Base-by-base conservation (phyloP, 1,284 basidiomycete species). In the Boletus hoseneyae region DNA sequence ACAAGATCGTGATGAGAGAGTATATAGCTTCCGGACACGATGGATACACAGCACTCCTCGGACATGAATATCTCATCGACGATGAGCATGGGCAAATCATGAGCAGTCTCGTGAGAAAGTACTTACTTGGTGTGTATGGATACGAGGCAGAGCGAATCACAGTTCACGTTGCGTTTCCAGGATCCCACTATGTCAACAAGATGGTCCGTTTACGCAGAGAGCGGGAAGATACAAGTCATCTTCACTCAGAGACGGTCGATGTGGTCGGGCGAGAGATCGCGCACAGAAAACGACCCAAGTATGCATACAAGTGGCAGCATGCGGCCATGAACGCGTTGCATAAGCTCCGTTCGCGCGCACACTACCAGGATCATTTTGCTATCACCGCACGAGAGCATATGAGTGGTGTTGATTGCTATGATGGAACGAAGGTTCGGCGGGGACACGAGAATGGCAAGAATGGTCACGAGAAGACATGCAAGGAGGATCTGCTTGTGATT, bases 81-180 rank as follows among this genome's bases (percentile, higher is more conserved):
- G 85, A 93, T 56, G 93, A 97, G 66, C 80, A 80, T 48, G 93
- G 93, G 0, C 80, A 87, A 57, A 74, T 92, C 53, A 86, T 92
- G 81, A 89, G 85, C 62, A 73, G 78, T 18, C 82, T 96, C 48
- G 87, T 96, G 23, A 78, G 93, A 55, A 88, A 87, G 59, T 95
- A 93, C 67, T 72, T 96, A 5, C 77, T 96, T 23, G 93, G 92
- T 89, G 55, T 51, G 81, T 47, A 25, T 33, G 11, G 11, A 44
- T 35, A 30, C 12, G 3, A 21, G 18, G 32, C 16, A 4, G 42
- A 16, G 43, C 11, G 32, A 33, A 33, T 16, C 19, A 16, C 19
- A 13, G 32, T 47, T 56, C 19, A 53, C 25, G 10, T 47, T 36
- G 13, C 25, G 12, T 52, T 40, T 33, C 13, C 53, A 87, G 86